Evolutionary conservation across 768 basidiomycete species (phyloP).

Genomic region (Calocybe gangraenosa): DNA sequence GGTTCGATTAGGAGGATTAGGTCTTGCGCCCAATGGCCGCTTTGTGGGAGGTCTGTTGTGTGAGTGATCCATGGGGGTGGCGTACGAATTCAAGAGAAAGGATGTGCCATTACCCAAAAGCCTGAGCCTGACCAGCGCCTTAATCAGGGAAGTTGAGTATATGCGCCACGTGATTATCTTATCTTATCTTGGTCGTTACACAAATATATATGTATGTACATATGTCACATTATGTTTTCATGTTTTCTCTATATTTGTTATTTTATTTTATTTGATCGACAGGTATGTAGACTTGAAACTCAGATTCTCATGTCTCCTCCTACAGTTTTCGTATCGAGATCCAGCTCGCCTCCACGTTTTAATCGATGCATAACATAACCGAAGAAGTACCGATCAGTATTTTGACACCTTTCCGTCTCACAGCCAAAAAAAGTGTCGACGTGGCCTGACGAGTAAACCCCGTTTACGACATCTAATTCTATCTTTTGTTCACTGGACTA

Average conservation of each 20-base stretch:
- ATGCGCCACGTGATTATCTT: slow-evolving; percentile 13
- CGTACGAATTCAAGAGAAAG: neutral
- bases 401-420: slow-evolving; percentile 12
- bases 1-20: slow-evolving; percentile 17
- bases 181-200: slow-evolving; percentile 1
- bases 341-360: slow-evolving; percentile 19
- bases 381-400: slow-evolving; percentile 22
- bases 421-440: slow-evolving; percentile 13
- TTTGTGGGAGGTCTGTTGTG: slow-evolving; percentile 21
- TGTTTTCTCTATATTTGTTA: too few species aligned
- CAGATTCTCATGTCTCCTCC: slow-evolving; percentile 3
- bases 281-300: slow-evolving; percentile 12
- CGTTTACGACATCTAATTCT: slow-evolving; percentile 11
- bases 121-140: too few species aligned
- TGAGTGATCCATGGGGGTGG: slow-evolving; percentile 12
- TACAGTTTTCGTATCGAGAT: slow-evolving; percentile 18
- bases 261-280: slow-evolving; percentile 8
- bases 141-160: too few species aligned
- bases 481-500: slow-evolving; percentile 3
- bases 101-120: neutral
- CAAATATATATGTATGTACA: too few species aligned
- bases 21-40: slow-evolving; percentile 24
- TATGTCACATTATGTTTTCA: too few species aligned
- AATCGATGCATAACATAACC: slow-evolving; percentile 17
- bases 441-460: slow-evolving; percentile 18